A percentile compares a stretch with the other conserved stretches of the same genome.
Evolutionary conservation across 2,329 filamentous ascomycete genomes (phyloP).

Genomic region (Falciphora oryzae): DNA sequence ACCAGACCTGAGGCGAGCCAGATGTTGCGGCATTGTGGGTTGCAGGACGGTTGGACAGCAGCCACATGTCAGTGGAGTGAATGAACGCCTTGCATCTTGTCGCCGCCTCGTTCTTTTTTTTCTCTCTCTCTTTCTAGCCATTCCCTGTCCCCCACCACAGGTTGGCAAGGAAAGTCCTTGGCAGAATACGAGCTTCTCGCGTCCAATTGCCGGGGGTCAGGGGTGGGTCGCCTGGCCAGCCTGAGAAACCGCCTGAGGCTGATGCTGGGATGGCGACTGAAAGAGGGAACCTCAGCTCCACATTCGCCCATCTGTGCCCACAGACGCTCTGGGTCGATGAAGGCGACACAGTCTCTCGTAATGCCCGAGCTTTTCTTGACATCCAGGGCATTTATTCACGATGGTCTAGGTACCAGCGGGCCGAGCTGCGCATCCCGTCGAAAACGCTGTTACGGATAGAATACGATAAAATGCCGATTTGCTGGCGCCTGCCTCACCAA

Average conservation of each 20-base stretch:
- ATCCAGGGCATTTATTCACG: not conserved
- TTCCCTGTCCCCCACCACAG: not conserved
- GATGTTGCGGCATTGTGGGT: too few species aligned
- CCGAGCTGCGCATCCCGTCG: not conserved
- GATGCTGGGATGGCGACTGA: not conserved
- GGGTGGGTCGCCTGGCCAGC: too few species aligned
- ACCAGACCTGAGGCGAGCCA: not conserved
- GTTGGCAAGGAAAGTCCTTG: not conserved
- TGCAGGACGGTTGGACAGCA: too few species aligned
- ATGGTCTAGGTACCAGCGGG: not conserved
- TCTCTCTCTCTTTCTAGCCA: not conserved
- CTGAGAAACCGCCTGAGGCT: not conserved
- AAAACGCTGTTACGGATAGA: not conserved
- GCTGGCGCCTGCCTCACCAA: not conserved
- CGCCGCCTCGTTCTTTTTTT: not conserved
- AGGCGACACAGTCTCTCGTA: not conserved
- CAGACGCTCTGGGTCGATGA: not conserved
- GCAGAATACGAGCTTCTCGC: not conserved
- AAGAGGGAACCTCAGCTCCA: not conserved
- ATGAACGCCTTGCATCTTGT: not conserved
- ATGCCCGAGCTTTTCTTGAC: not conserved
- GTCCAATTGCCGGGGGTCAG: not conserved
- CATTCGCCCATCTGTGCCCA: too few species aligned
- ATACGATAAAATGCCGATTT: not conserved
- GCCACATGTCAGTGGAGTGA: not conserved